Evolutionary conservation across 2,329 filamentous ascomycete species (phyloP).

Genomic region (Alternaria burnsii): DNA sequence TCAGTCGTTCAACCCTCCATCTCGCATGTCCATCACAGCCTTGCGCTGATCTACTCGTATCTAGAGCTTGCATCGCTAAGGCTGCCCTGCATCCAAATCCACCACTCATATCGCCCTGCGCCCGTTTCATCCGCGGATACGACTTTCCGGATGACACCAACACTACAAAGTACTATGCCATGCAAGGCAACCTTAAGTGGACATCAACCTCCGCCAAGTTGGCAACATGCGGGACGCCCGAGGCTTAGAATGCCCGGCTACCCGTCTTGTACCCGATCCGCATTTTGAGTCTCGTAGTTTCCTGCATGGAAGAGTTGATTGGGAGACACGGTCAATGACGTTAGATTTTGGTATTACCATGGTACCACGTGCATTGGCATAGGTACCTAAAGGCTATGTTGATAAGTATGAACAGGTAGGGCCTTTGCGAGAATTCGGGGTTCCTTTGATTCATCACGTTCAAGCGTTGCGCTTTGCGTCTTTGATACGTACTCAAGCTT

Average conservation of each 20-base stretch:
- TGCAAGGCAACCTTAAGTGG: conserved; percentile 21
- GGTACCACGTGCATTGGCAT: conserved; percentile 6
- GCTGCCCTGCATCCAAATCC: conserved; percentile 11
- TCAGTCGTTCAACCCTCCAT: conserved; percentile 2
- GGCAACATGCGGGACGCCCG: conserved; percentile 5
- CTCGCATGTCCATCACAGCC: conserved; percentile 10
- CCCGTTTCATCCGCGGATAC: conserved; percentile 4
- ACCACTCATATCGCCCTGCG: conserved; percentile 10
- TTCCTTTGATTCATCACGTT: background rate
- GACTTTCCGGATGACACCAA: conserved; percentile 10
- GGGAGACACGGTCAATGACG: conserved; percentile 21
- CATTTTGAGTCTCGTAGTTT: conserved; percentile 2
- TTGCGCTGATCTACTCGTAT: conserved; percentile 13
- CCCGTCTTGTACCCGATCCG: conserved; percentile 12
- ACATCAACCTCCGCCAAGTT: conserved; percentile 19
- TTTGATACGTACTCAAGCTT: background rate
- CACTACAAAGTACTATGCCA: conserved; percentile 4
- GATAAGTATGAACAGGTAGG: conserved; percentile 8
- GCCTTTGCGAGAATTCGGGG: background rate
- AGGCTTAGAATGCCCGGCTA: conserved; percentile 18
- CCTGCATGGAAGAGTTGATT: conserved; percentile 10
- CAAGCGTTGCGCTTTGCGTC: background rate
- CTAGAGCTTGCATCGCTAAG: conserved; percentile 6
- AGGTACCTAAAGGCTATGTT: background rate
- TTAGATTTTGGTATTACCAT: conserved; percentile 1